Evolutionary conservation across 2,329 filamentous ascomycete genomes (phyloP), one percentile per base, ranked within the genome.

Genomic region (Colletotrichum agaves): DNA sequence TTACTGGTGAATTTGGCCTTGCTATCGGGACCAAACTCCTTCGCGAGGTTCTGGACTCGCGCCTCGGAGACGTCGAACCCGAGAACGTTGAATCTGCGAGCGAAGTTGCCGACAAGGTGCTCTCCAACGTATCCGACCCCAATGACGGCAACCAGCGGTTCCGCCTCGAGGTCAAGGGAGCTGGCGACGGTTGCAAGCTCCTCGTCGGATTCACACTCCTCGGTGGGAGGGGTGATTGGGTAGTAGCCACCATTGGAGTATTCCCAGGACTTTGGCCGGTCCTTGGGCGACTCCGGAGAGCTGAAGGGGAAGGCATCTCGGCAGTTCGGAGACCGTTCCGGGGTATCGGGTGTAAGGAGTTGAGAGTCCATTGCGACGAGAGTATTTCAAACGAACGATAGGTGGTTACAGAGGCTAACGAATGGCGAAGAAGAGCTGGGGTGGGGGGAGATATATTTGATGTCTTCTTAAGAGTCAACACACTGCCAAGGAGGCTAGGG

Each of bases 101-200:
- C 78, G 66, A 86, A 86, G 15, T 75, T 77, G 5, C 76, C 72
- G 44, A 84, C 80, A 12, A 87, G 81, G 64, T 85, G 82, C 61
- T 80, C 78, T 7, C 84, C 84, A 4, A 87, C 84, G 71, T 86
- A 87, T 44, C 84, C 85, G 15, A 86, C 82, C 3, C 84, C 84
- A 27, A 87, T 82, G 35, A 86, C 78, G 58, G 82, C 83, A 3
- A 86, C 79, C 5, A 81, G 65, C 7, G 81, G 77, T 78, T 75
- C 60, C 17, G 60, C 47, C 44, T 70, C 69, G 27, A 70, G 61
- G 17, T 70, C 57, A 17, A 70, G 46, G 57, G 69, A 70, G 61
- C 61, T 59, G 19, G 63, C 44, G 49, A 63, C 19, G 7, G 67
- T 61, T 17, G 63, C 69, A 10, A 64, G 63, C 47, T 71, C 69